Evolutionary conservation across 768 basidiomycete genomes (phyloP).

Genomic region (Trametes maxima): DNA sequence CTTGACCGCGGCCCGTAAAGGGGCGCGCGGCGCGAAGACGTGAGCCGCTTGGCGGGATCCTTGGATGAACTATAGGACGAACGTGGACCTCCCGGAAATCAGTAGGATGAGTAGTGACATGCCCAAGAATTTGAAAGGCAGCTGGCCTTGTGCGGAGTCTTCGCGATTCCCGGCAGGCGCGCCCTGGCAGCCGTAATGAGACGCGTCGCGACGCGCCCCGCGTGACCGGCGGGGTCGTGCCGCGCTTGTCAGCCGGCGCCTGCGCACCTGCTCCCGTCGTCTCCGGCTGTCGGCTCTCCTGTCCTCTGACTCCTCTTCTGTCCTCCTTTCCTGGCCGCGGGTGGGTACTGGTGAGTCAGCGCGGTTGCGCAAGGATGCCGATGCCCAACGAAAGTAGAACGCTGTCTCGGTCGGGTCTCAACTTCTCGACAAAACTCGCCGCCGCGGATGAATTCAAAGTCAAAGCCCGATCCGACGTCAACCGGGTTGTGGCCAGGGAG

Average conservation of each 20-base stretch:
- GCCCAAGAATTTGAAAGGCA: not conserved
- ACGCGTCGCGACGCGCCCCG: not conserved
- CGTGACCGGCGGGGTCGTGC: not conserved
- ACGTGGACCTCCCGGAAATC: too few relatives aligned
- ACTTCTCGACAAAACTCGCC: not conserved
- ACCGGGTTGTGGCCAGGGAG: not conserved
- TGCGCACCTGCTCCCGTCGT: not conserved
- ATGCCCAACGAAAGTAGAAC: too few relatives aligned
- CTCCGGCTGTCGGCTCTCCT: not conserved
- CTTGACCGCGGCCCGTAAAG: not conserved
- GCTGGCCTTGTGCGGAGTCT: not conserved
- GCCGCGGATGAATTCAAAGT: not conserved
- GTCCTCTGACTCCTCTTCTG: not conserved
- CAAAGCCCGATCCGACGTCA: not conserved
- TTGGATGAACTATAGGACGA: too few relatives aligned
- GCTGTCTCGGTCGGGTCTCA: not conserved
- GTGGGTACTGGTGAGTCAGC: not conserved
- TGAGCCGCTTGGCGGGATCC: too few relatives aligned
- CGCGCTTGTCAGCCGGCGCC: not conserved
- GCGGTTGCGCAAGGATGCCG: too few relatives aligned
- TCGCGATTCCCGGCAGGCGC: not conserved
- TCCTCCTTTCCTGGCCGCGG: not conserved
- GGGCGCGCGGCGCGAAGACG: too few relatives aligned
- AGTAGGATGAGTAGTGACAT: too few relatives aligned
- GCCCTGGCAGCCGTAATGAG: not conserved